Percentiles rank a stretch among this genome's conserved stretches.
These are phyloP conservation scores for Podospora pseudoanserina DNA, from an alignment of 495 filamentous ascomycete species.

Conservation along the genomic window DNA sequence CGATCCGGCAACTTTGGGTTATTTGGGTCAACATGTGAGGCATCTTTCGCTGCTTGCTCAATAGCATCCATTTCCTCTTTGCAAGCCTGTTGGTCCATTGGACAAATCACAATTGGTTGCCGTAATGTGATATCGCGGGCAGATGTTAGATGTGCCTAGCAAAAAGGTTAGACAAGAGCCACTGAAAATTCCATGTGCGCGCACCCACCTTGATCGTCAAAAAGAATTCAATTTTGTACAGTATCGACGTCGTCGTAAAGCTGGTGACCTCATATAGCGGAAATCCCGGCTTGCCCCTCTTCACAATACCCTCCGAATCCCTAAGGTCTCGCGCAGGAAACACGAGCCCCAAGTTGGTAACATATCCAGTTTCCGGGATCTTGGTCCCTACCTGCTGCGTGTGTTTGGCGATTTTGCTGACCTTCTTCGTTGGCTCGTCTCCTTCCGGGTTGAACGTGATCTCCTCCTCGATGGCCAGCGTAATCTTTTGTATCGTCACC, in stretches of 20 bases:
- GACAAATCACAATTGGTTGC: slow-evolving; percentile 94
- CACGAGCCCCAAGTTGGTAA: slow-evolving; percentile 84
- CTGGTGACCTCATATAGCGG: slow-evolving; percentile 83
- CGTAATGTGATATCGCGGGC: slow-evolving; percentile 86
- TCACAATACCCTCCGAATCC: slow-evolving; percentile 84
- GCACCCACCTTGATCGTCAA: slow-evolving; percentile 82
- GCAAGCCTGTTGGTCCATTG: slow-evolving; percentile 89
- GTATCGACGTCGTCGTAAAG: slow-evolving; percentile 88
- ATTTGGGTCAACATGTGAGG: slow-evolving; percentile 75
- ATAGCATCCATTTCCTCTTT: slow-evolving; percentile 99
- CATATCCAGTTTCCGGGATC: slow-evolving; percentile 80
- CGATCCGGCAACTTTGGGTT: slow-evolving; percentile 85
- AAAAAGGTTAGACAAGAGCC: slow-evolving; percentile 12
- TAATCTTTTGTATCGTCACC: slow-evolving; percentile 92
- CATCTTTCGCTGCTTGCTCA: slow-evolving; percentile 89
- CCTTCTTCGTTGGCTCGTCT: slow-evolving; percentile 90
- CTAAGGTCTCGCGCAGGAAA: slow-evolving; percentile 88
- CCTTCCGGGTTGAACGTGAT: slow-evolving; percentile 97
- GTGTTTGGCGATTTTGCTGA: slow-evolving; percentile 80
- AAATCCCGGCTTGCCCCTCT: slow-evolving; percentile 79
- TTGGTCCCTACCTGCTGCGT: slow-evolving; percentile 76
- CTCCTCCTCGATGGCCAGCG: slow-evolving; percentile 91
- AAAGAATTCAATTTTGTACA: slow-evolving; percentile 98
- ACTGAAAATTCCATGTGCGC: neutral
- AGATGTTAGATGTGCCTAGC: slow-evolving; percentile 82